phyloP scores from a whole-genome alignment of 2,329 filamentous ascomycete genomes.

The Cladosporium phlei region DNA sequence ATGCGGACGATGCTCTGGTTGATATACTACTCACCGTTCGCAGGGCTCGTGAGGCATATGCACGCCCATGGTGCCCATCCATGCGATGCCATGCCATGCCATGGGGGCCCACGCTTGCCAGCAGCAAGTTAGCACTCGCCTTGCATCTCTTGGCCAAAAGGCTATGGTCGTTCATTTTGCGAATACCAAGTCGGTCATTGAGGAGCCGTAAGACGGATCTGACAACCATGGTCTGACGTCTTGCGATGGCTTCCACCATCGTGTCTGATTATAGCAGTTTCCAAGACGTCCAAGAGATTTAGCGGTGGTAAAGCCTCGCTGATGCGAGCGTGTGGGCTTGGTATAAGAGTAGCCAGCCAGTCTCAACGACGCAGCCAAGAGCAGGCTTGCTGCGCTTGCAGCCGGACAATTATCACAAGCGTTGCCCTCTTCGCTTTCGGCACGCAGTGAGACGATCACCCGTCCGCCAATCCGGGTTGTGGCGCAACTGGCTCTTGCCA shows the following conservation, averaged over 20 bases:
- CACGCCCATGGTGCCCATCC: too few species aligned
- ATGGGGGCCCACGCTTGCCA: not conserved
- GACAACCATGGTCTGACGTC: conserved; percentile 6
- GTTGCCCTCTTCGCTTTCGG: too few species aligned
- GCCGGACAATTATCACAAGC: conserved; percentile 8
- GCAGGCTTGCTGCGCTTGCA: too few species aligned
- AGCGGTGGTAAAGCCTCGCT: conserved; percentile 10
- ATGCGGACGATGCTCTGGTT: conserved; percentile 8
- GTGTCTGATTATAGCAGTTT: conserved; percentile 6
- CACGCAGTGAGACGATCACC: too few species aligned
- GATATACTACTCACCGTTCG: conserved; percentile 10
- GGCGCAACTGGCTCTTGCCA: too few species aligned
- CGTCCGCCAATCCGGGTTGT: too few species aligned
- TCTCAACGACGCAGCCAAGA: too few species aligned
- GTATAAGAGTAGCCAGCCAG: conserved; percentile 9
- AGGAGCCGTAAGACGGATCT: conserved; percentile 1
- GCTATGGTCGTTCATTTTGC: conserved; percentile 5
- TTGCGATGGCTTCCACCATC: not conserved
- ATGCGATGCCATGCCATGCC: not conserved
- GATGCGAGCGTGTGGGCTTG: conserved; percentile 9
- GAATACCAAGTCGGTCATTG: conserved; percentile 14
- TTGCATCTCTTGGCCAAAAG: conserved; percentile 12
- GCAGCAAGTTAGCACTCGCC: conserved; percentile 4
- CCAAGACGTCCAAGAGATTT: conserved; percentile 11
- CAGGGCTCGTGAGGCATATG: conserved; percentile 4